Conservation (phyloP, 2,329 filamentous ascomycete genomes). For the Curvularia spicifera region DNA sequence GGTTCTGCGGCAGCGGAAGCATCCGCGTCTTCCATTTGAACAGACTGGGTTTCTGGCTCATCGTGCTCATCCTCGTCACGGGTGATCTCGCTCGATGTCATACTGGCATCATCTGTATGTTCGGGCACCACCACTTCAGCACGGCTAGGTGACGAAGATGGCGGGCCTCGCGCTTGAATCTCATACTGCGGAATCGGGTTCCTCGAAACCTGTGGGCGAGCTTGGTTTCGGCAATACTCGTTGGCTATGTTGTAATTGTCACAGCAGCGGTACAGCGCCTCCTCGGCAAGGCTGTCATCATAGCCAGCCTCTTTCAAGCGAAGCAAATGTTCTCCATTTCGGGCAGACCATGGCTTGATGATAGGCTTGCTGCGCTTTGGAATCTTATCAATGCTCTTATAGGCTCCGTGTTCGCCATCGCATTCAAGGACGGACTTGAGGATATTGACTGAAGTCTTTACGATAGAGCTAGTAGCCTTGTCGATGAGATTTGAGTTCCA, state of each 20-base stretch:
- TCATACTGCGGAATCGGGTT: conserved; percentile 68
- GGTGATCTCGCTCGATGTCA: conserved; percentile 34
- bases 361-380: conserved; percentile 55
- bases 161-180: conserved; percentile 37
- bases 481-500: conserved; percentile 89
- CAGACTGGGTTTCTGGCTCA: conserved; percentile 42
- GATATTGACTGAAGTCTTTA: conserved; percentile 82
- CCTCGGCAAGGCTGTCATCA: conserved; percentile 70
- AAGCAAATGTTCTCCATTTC: conserved; percentile 52
- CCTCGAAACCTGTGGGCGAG: conserved; percentile 63
- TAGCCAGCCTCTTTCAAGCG: conserved; percentile 56
- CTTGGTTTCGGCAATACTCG: conserved; percentile 77
- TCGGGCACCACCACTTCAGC: conserved; percentile 46
- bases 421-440: conserved; percentile 77
- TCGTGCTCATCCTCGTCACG: conserved; percentile 38
- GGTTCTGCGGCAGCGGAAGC: conserved; percentile 21
- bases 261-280: conserved; percentile 84
- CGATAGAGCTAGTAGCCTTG: conserved; percentile 75
- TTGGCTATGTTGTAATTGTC: conserved; percentile 65
- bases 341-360: conserved; percentile 60
- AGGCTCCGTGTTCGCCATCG: conserved; percentile 74
- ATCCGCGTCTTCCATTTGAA: conserved; percentile 50
- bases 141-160: conserved; percentile 41
- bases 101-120: conserved; percentile 36
- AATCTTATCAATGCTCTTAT: conserved; percentile 67